These are phyloP conservation scores for Hanseniaspora singularis DNA, from an alignment of 805 yeast species.

Conservation along the genomic window DNA sequence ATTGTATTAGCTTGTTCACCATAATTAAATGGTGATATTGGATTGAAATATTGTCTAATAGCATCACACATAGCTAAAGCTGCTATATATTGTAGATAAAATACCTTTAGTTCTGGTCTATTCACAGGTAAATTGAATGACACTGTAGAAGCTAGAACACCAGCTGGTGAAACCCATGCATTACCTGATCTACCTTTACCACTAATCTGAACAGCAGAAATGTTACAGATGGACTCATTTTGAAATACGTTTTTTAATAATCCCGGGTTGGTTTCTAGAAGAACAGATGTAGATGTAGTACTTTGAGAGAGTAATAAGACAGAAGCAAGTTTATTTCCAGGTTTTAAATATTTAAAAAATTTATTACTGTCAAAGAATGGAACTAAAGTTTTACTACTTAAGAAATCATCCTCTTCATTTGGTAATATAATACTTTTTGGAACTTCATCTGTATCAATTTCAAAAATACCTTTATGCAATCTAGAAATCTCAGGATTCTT, in stretches of 20 bases:
- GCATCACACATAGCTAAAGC: constrained; percentile 77
- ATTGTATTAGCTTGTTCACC: too few species aligned
- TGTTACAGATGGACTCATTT: constrained; percentile 24
- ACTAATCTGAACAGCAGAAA: constrained; percentile 73
- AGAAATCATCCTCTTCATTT: constrained; percentile 33
- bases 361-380: constrained; percentile 58
- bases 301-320: constrained; percentile 71
- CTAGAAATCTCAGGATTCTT: constrained; percentile 23
- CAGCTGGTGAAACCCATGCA: constrained; percentile 88
- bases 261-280: constrained; percentile 60
- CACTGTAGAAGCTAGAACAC: constrained; percentile 74
- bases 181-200: constrained; percentile 95
- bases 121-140: constrained; percentile 34
- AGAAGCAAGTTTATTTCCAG: constrained; percentile 43
- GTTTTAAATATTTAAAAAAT: constrained; percentile 36
- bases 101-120: constrained; percentile 42
- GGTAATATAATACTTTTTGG: constrained; percentile 39
- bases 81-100: constrained; percentile 76
- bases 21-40: background rate
- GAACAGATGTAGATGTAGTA: constrained; percentile 71
- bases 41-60: constrained; percentile 38
- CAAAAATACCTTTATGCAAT: constrained; percentile 17
- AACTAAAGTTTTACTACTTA: constrained; percentile 44
- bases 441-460: constrained; percentile 44
- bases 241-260: constrained; percentile 40